These are phyloP conservation scores for Phytophthora hibernalis DNA, from an alignment of 352 stramenopile species.

Conservation along the genomic window DNA sequence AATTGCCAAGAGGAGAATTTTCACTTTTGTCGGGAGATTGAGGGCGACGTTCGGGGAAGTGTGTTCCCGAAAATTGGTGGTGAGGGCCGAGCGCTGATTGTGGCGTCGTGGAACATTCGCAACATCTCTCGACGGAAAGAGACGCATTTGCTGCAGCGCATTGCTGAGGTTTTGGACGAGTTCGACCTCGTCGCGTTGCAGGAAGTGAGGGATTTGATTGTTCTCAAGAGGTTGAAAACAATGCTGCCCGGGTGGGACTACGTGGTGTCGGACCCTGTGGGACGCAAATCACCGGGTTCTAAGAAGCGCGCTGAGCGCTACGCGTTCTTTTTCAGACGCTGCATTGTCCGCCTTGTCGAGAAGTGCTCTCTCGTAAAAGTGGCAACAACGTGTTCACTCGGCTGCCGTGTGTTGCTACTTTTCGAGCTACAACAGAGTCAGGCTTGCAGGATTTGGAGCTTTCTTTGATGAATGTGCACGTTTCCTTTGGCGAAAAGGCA, in stretches of 20 bases:
- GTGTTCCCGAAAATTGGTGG: slow-evolving; percentile 31
- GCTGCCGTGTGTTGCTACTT: slow-evolving; percentile 55
- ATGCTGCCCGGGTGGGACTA: slow-evolving; percentile 70
- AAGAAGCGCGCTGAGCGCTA: slow-evolving; percentile 56
- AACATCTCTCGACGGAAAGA: slow-evolving; percentile 67
- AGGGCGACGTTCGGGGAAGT: slow-evolving; percentile 44
- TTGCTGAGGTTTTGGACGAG: slow-evolving; percentile 52
- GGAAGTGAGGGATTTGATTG: slow-evolving; percentile 68
- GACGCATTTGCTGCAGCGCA: slow-evolving; percentile 45
- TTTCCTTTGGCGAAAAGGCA: slow-evolving; percentile 48
- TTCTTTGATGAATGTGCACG: slow-evolving; percentile 59
- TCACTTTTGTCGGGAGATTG: slow-evolving; percentile 43
- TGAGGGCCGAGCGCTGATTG: slow-evolving; percentile 38
- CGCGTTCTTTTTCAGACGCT: slow-evolving; percentile 63
- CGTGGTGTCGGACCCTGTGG: slow-evolving; percentile 53
- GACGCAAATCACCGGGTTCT: slow-evolving; percentile 18
- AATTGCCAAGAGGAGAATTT: slow-evolving; percentile 22
- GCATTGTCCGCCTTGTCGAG: slow-evolving; percentile 31
- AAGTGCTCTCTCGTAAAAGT: slow-evolving; percentile 31
- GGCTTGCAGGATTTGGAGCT: slow-evolving; percentile 39
- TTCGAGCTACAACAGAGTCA: slow-evolving; percentile 28
- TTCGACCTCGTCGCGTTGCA: slow-evolving; percentile 80
- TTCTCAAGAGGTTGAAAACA: slow-evolving; percentile 65
- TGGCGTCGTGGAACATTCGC: slow-evolving; percentile 82
- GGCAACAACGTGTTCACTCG: slow-evolving; percentile 35